These are phyloP conservation scores for Coniochaeta sp. DNA, from an alignment of 2,329 filamentous ascomycete species.

Conservation along the genomic window DNA sequence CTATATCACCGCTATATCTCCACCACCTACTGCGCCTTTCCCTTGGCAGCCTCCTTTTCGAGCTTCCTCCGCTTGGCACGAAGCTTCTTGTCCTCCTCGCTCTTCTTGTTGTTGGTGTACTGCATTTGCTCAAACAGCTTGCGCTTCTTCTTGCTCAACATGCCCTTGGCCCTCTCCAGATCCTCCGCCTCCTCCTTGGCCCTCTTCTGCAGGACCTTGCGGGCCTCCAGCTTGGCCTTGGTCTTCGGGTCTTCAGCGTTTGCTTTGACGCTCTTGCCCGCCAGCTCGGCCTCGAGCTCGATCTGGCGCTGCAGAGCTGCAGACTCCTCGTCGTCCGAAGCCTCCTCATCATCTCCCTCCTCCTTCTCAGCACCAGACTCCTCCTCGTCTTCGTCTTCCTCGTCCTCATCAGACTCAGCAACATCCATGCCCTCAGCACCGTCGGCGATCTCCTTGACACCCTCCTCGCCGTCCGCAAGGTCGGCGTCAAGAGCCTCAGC, in stretches of 20 bases:
- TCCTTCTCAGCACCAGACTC: constrained; percentile 43
- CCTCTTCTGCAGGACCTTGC: constrained; percentile 63
- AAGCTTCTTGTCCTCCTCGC: constrained; percentile 80
- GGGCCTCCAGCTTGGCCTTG: constrained; percentile 62
- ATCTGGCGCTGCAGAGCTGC: constrained; percentile 68
- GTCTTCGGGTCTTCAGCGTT: constrained; percentile 46
- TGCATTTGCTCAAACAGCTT: constrained; percentile 98
- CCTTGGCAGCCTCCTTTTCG: constrained; percentile 56
- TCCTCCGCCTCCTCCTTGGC: constrained; percentile 76
- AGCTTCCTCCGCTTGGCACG: constrained; percentile 85
- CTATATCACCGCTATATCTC: too few species aligned
- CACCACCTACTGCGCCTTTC: constrained; percentile 11
- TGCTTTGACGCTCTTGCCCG: constrained; percentile 55
- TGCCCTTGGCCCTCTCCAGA: constrained; percentile 88
- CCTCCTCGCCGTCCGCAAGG: constrained; percentile 44
- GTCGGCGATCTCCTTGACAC: constrained; percentile 31
- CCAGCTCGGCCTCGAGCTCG: constrained; percentile 88
- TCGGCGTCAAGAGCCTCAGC: constrained; percentile 71
- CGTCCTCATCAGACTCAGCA: constrained; percentile 35
- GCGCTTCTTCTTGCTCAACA: constrained; percentile 96
- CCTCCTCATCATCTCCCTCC: constrained; percentile 34
- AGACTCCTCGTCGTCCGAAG: constrained; percentile 54
- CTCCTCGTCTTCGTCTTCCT: constrained; percentile 39
- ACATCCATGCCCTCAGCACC: constrained; percentile 27
- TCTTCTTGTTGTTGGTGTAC: constrained; percentile 90